phyloP scores from a whole-genome alignment of 2,329 filamentous ascomycete species.

The Orbilia oligospora region DNA sequence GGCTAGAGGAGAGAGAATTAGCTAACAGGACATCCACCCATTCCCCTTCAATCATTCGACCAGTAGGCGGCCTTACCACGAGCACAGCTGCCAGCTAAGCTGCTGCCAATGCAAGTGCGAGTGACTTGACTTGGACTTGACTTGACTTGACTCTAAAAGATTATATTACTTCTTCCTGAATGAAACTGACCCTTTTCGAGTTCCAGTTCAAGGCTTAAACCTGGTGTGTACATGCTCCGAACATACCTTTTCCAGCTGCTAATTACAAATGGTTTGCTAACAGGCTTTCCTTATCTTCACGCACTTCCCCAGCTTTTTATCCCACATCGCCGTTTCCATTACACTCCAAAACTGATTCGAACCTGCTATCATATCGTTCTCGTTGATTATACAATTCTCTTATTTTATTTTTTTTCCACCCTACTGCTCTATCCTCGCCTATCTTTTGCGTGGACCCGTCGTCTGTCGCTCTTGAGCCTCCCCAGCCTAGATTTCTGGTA shows the following conservation, averaged over 20 bases:
- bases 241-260: conserved; percentile 58
- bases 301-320: conserved; percentile 59
- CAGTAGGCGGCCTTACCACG: conserved; percentile 57
- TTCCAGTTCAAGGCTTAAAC: conserved; percentile 20
- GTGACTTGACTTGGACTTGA: conserved; percentile 6
- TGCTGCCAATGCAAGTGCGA: conserved; percentile 60
- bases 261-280: conserved; percentile 61
- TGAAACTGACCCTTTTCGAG: conserved; percentile 36
- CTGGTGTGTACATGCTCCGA: conserved; percentile 46
- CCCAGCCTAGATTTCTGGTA: conserved; percentile 53
- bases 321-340: conserved; percentile 59
- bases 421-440: conserved; percentile 49
- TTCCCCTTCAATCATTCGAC: conserved; percentile 14
- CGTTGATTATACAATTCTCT: conserved; percentile 53
- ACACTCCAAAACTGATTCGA: conserved; percentile 58
- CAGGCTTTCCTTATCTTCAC: conserved; percentile 60
- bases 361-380: conserved; percentile 51
- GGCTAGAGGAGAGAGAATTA: conserved; percentile 12
- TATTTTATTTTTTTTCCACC: conserved; percentile 54
- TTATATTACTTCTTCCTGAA: conserved; percentile 23
- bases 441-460: conserved; percentile 51
- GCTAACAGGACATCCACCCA: conserved; percentile 10
- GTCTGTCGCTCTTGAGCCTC: conserved; percentile 60
- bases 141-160: too few species aligned
- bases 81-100: conserved; percentile 61